These are phyloP conservation scores for Naegleria gruberi DNA, from an alignment of 208 protist species.

Conservation along the genomic window DNA sequence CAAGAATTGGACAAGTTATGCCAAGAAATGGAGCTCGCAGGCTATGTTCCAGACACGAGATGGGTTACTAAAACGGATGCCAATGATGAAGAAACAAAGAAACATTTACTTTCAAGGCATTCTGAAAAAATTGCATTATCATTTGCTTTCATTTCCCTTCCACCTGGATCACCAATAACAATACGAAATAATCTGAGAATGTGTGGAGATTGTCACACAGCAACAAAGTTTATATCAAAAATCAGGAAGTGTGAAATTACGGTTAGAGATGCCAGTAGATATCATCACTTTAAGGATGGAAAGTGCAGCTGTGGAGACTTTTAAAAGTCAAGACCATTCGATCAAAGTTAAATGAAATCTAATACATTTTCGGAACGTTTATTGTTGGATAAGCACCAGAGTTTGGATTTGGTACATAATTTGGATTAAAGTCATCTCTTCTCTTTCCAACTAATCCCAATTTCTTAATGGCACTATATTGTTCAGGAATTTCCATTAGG, in stretches of 20 bases:
- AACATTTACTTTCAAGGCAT: conserved; percentile 20
- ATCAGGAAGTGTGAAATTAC: conserved; percentile 25
- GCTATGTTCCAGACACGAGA: conserved; percentile 23
- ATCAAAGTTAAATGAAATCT: too few species aligned
- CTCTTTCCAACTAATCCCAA: conserved; percentile 17
- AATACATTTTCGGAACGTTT: too few species aligned
- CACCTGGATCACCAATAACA: background rate
- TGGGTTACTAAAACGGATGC: background rate
- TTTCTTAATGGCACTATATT: conserved; percentile 33
- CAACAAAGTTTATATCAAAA: conserved; percentile 31
- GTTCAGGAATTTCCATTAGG: conserved; percentile 49
- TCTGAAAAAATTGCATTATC: conserved; percentile 27
- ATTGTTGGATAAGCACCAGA: too few species aligned
- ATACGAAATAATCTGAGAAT: conserved; percentile 29
- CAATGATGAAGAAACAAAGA: conserved; percentile 27
- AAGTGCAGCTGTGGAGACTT: conserved; percentile 28
- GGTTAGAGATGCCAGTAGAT: conserved; percentile 28
- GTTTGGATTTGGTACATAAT: background rate
- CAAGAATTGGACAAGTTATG: background rate
- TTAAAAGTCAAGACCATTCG: too few species aligned
- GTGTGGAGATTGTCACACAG: conserved; percentile 32
- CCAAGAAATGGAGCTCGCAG: conserved; percentile 13
- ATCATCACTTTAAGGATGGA: conserved; percentile 27
- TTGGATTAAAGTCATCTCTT: background rate
- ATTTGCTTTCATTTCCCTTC: conserved; percentile 24